A percentile compares a stretch with the other conserved stretches of the same genome.
phyloP scores from a whole-genome alignment of 2,329 filamentous ascomycete genomes.

The Mycocentrospora acerina region DNA sequence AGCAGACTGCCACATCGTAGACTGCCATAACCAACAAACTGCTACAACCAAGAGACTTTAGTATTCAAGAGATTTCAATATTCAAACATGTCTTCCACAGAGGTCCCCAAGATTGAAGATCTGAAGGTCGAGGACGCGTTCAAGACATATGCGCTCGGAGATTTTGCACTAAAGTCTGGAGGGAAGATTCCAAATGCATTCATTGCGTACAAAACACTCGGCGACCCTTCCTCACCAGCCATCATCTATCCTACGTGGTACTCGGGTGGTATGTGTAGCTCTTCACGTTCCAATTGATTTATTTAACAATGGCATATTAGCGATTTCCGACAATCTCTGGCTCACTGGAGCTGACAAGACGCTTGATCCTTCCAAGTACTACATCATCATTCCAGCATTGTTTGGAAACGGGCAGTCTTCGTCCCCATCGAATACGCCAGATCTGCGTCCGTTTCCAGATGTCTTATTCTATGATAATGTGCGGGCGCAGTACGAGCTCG shows the following conservation, averaged over 20 bases:
- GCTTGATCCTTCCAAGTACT: slow-evolving; percentile 65
- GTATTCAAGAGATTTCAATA: too few species aligned
- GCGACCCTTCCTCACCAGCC: slow-evolving; percentile 61
- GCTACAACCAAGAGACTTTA: too few species aligned
- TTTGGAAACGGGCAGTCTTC: slow-evolving; percentile 70
- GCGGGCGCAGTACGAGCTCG: slow-evolving; percentile 63
- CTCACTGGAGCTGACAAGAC: slow-evolving; percentile 67
- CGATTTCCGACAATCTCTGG: slow-evolving; percentile 73
- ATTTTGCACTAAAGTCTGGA: slow-evolving; percentile 68
- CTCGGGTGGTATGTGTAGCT: slow-evolving; percentile 55
- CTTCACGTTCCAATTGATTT: neutral
- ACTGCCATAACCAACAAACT: too few species aligned
- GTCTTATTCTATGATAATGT: slow-evolving; percentile 71
- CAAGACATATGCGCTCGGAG: slow-evolving; percentile 61
- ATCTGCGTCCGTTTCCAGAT: slow-evolving; percentile 60
- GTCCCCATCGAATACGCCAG: slow-evolving; percentile 63
- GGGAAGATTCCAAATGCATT: slow-evolving; percentile 63
- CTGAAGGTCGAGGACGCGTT: slow-evolving; percentile 39
- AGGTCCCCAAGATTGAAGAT: slow-evolving; percentile 9
- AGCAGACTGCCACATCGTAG: too few species aligned
- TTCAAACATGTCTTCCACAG: slow-evolving; percentile 10
- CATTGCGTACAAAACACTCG: slow-evolving; percentile 77
- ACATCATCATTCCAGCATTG: slow-evolving; percentile 67
- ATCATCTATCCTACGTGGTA: slow-evolving; percentile 81
- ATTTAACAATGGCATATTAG: slow-evolving; percentile 26